phyloP scores from a whole-genome alignment of 148 eudicot species.

The Vaccinium macrocarpon region DNA sequence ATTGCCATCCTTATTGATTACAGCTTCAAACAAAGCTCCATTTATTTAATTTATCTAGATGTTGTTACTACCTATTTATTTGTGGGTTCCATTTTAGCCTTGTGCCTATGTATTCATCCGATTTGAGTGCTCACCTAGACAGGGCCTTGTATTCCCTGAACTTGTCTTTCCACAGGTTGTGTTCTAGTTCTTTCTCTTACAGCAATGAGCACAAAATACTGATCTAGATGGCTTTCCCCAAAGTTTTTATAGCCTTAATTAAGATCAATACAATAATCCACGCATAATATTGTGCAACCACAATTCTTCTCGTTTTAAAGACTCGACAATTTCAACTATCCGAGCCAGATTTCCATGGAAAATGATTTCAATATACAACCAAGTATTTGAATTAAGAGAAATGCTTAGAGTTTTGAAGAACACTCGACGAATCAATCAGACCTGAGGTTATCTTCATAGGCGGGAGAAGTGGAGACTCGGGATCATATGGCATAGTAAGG shows the following conservation, averaged over 20 bases:
- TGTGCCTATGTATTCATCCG: background rate
- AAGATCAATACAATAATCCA: background rate
- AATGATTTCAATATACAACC: background rate
- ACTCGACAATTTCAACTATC: background rate
- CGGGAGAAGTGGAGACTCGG: conserved; percentile 91
- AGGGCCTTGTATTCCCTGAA: background rate
- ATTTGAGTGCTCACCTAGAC: background rate
- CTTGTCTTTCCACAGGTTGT: background rate
- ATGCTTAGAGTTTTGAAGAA: background rate
- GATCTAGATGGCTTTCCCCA: background rate
- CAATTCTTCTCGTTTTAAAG: background rate
- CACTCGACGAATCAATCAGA: conserved; percentile 16
- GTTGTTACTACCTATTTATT: background rate
- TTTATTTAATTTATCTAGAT: background rate
- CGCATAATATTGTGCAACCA: background rate
- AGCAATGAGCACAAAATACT: background rate
- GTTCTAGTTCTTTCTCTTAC: background rate
- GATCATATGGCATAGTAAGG: conserved; percentile 98
- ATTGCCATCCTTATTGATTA: background rate
- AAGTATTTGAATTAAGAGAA: background rate
- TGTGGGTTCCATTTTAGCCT: background rate
- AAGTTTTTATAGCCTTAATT: background rate
- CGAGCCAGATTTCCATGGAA: background rate
- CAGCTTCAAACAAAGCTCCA: too few relatives aligned
- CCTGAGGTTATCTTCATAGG: conserved; percentile 88